A percentile compares a stretch with the other conserved stretches of the same genome.
phyloP scores from a whole-genome alignment of 148 eudicot species.

The Arbutus unedo region DNA sequence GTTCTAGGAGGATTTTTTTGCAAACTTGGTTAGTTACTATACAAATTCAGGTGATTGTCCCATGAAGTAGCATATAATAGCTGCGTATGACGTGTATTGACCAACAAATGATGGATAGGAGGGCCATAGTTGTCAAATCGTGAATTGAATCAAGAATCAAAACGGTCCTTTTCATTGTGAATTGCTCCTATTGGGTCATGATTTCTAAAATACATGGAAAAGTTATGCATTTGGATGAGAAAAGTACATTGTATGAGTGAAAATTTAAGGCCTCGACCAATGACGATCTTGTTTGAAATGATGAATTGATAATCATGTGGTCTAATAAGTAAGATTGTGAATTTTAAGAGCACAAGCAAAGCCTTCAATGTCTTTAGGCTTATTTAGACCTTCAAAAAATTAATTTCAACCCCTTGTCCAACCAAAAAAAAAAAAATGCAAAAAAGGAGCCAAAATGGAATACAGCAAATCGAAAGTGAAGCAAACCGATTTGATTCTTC shows the following conservation, averaged over 20 bases:
- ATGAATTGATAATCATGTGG: neutral
- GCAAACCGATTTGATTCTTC: too few species aligned
- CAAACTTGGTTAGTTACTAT: neutral
- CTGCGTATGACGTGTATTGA: neutral
- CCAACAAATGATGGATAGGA: neutral
- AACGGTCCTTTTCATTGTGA: neutral
- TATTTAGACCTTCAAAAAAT: neutral
- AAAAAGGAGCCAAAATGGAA: neutral
- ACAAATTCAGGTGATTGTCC: neutral
- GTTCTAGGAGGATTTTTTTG: neutral
- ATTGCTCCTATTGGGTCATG: neutral
- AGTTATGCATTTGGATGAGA: neutral
- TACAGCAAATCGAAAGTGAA: too few species aligned
- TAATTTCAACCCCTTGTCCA: neutral
- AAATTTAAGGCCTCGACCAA: too few species aligned
- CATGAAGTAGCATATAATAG: neutral
- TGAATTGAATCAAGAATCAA: neutral
- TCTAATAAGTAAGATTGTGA: neutral
- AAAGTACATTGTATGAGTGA: too few species aligned
- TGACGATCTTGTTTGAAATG: neutral
- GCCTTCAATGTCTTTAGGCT: too few species aligned
- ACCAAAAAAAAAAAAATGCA: neutral
- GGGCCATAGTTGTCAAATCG: neutral
- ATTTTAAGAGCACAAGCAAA: neutral
- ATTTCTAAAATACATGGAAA: neutral